Percentiles rank a stretch among this genome's conserved stretches.
phyloP scores from a whole-genome alignment of 192 early-diverging fungal genomes.

The Linnemannia hyalina region DNA sequence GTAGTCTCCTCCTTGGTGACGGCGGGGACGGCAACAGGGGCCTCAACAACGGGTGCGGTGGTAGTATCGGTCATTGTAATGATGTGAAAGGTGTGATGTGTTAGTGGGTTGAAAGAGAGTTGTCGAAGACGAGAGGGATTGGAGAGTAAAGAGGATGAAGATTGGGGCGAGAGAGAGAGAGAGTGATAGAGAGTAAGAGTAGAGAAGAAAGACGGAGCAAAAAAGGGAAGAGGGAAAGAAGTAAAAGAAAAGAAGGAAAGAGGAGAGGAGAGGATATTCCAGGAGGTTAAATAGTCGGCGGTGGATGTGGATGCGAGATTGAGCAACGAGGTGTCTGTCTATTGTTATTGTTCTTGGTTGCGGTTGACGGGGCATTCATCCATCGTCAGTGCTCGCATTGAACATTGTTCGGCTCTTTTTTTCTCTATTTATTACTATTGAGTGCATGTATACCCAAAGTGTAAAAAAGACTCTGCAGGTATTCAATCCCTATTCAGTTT shows the following conservation, averaged over 20 bases:
- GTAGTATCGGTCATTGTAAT: slow-evolving; percentile 31
- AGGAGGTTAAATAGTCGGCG: not conserved
- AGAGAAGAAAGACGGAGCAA: slow-evolving; percentile 2
- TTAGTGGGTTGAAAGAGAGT: not conserved
- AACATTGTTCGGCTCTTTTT: not conserved
- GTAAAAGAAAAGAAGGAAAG: slow-evolving; percentile 1
- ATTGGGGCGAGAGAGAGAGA: not conserved
- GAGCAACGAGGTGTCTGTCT: not conserved
- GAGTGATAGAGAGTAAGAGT: not conserved
- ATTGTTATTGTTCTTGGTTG: not conserved
- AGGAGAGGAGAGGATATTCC: not conserved
- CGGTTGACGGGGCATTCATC: not conserved
- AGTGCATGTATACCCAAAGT: not conserved
- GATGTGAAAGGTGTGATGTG: slow-evolving; percentile 7
- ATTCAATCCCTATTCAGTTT: not conserved
- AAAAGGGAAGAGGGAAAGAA: not conserved
- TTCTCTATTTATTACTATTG: not conserved
- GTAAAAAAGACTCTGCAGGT: not conserved
- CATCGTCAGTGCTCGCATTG: not conserved
- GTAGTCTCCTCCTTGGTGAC: slow-evolving; percentile 20
- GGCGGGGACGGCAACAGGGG: slow-evolving; percentile 22
- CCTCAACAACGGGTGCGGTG: slow-evolving; percentile 19
- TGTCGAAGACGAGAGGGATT: not conserved
- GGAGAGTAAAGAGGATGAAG: not conserved
- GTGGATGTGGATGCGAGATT: not conserved